Percentiles rank a stretch among this genome's conserved stretches.
Evolutionary conservation across 1,284 basidiomycete species (phyloP).

Genomic region (Cryptococcus wingfieldii): DNA sequence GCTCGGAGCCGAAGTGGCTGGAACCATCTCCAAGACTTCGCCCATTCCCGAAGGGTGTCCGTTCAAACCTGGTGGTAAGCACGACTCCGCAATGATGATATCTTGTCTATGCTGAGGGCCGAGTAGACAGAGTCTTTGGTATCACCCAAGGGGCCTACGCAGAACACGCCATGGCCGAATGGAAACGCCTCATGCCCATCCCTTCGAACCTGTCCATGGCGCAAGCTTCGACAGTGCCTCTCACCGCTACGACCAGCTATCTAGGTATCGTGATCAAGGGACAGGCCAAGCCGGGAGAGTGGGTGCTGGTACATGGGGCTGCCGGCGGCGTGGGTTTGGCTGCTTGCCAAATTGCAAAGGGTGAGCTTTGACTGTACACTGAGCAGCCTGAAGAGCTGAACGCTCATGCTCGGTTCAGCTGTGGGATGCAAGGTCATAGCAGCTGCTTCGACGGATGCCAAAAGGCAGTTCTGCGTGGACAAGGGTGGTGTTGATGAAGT

Average conservation of each 20-base stretch:
- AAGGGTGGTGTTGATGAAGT: constrained; percentile 48
- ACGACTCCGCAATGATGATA: not conserved
- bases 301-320: constrained; percentile 81
- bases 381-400: not conserved
- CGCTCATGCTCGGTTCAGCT: not conserved
- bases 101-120: not conserved
- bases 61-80: constrained; percentile 63
- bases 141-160: constrained; percentile 71
- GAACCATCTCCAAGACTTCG: constrained; percentile 65
- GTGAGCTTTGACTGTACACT: constrained; percentile 21
- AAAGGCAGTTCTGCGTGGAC: constrained; percentile 47
- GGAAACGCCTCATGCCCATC: constrained; percentile 56
- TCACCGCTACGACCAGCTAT: constrained; percentile 85
- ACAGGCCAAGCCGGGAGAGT: constrained; percentile 74
- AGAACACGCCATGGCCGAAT: constrained; percentile 62
- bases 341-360: constrained; percentile 83
- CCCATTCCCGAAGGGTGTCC: constrained; percentile 78
- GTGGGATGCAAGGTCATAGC: constrained; percentile 52
- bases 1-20: constrained; percentile 81
- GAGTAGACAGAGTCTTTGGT: constrained; percentile 77
- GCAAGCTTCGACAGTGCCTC: constrained; percentile 53
- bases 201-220: constrained; percentile 64
- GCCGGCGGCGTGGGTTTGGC: constrained; percentile 83
- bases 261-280: constrained; percentile 83
- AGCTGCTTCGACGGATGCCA: constrained; percentile 48